Evolutionary conservation across 2,329 filamentous ascomycete species (phyloP).

Genomic region (Aspergillus texensis): DNA sequence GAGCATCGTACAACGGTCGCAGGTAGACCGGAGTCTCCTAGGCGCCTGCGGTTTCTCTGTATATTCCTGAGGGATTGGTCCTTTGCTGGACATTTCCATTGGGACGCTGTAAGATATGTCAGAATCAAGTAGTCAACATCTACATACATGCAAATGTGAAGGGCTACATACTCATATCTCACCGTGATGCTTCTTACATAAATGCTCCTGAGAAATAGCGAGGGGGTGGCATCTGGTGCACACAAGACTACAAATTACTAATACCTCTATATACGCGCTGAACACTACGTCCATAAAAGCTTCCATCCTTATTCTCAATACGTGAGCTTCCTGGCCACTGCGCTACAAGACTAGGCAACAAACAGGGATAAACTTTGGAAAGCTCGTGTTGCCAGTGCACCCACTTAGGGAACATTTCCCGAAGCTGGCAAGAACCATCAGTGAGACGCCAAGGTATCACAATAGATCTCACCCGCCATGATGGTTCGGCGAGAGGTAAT

Average conservation of each 20-base stretch:
- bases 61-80: background rate
- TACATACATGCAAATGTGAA: background rate
- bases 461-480: background rate
- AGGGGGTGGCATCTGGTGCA: background rate
- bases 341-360: background rate
- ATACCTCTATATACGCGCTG: background rate
- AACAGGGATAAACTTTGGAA: background rate
- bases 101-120: background rate
- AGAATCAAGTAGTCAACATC: background rate
- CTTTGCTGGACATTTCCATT: background rate
- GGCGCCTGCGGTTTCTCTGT: background rate
- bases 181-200: background rate
- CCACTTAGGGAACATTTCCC: background rate
- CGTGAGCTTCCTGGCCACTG: background rate
- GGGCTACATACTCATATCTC: background rate
- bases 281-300: background rate
- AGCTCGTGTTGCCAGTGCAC: background rate
- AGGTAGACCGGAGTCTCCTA: background rate
- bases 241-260: background rate
- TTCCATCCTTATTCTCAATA: background rate
- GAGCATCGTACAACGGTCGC: background rate
- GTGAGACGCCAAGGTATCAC: background rate
- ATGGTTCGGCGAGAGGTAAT: background rate
- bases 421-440: background rate
- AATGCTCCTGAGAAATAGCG: background rate